phyloP scores from a whole-genome alignment of 768 basidiomycete species.

The Tricholoma sp. region DNA sequence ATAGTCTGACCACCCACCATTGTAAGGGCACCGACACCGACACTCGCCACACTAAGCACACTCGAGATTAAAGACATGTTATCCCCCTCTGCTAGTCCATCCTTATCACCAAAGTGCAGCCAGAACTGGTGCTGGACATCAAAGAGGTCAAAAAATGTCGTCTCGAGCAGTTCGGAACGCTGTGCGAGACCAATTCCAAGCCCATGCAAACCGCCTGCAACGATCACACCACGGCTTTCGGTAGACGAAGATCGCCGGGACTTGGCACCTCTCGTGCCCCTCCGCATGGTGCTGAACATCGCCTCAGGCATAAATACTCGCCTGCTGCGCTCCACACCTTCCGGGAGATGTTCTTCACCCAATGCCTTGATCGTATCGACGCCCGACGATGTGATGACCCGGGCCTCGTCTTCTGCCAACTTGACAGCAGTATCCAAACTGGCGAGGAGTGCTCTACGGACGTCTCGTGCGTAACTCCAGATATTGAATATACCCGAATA shows the following conservation, averaged over 20 bases:
- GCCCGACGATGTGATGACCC: conserved; percentile 55
- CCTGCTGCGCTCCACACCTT: conserved; percentile 73
- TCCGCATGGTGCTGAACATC: conserved; percentile 75
- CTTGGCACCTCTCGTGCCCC: conserved; percentile 35
- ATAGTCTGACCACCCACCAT: conserved; percentile 84
- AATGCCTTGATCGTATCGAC: conserved; percentile 64
- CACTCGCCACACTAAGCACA: conserved; percentile 67
- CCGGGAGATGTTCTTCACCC: conserved; percentile 74
- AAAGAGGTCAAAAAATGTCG: conserved; percentile 78
- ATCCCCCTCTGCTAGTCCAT: conserved; percentile 28
- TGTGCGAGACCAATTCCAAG: conserved; percentile 80
- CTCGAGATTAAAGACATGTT: conserved; percentile 38
- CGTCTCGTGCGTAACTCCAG: conserved; percentile 84
- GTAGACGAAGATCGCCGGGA: conserved; percentile 30
- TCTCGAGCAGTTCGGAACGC: conserved; percentile 73
- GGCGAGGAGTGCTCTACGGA: conserved; percentile 68
- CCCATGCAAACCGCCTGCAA: conserved; percentile 74
- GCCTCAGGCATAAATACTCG: conserved; percentile 95
- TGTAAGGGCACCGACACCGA: conserved; percentile 81
- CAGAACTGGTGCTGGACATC: conserved; percentile 80
- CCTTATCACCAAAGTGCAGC: conserved; percentile 57
- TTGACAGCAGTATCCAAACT: conserved; percentile 79
- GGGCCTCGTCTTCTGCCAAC: conserved; percentile 80
- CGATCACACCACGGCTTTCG: conserved; percentile 45
- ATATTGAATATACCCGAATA: conserved; percentile 82